Evolutionary conservation across 768 basidiomycete species (phyloP), one percentile per base, ranked within the genome.

Genomic region (Tulasnella sp.): DNA sequence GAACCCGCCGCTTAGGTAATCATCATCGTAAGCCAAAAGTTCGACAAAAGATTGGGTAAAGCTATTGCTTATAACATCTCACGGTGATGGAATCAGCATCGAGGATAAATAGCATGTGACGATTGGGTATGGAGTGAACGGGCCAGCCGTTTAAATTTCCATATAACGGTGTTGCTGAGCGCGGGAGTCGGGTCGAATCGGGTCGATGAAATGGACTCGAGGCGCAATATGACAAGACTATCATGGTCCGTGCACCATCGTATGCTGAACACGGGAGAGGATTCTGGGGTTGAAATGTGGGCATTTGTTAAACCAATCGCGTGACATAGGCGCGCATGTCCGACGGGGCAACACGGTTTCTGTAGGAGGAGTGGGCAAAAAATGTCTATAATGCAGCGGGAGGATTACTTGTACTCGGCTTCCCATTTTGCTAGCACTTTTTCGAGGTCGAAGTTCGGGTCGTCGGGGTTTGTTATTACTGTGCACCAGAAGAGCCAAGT

Each of bases 381-480:
- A 36, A 74, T 22, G 72, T 74, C 72, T 74, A 74, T 74, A 49
- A 58, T n/a, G 54, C 4, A n/a, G 54, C 22, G 54, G 42, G 49
- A 22, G 12, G 34, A 69, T 67, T 76, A 71, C 76, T 77, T 80
- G 79, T 78, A 69, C n/a, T 76, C 74, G 22, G 74, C 74, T 76
- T 81, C 81, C 76, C 67, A 80, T 19, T 78, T 73, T 67, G 79
- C 74, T 71, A 85, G 77, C 52, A 97, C 85, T 84, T 94, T 94
- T 87, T 99, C 97, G 82, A 98, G 86, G 87, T 98, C 96, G 84
- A 98, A 99, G 79, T 89, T 90, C 73, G 97, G 94, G 84, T 98
- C 91, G 80, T 98, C 97, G 54, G 96, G 93, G 86, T 99, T 90
- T 79, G 94, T 92, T 79, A 97, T 86, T 79, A 97, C 96, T 96